A percentile compares a stretch with the other conserved stretches of the same genome.
phyloP scores from a whole-genome alignment of 2,329 filamentous ascomycete species.

The Venturia aucupariae region DNA sequence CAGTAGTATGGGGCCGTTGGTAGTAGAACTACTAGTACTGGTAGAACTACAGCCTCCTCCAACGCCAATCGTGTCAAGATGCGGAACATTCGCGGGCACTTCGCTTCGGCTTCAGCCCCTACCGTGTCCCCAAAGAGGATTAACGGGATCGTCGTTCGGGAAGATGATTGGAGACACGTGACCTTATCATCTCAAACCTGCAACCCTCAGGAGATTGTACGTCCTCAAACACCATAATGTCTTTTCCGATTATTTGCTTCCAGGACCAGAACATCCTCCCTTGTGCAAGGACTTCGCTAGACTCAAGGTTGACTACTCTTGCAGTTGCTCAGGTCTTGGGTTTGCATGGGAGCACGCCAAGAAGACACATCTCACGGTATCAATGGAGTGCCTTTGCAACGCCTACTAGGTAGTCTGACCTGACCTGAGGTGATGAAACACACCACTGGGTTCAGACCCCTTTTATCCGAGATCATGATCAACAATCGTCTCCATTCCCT shows the following conservation, averaged over 20 bases:
- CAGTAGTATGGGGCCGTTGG: neutral
- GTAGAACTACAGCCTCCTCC: neutral
- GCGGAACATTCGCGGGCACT: neutral
- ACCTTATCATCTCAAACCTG: neutral
- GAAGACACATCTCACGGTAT: neutral
- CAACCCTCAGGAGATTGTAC: neutral
- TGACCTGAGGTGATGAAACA: too few relatives aligned
- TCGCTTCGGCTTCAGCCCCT: neutral
- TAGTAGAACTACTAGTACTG: neutral
- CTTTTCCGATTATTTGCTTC: neutral
- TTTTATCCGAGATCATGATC: too few relatives aligned
- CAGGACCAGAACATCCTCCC: neutral
- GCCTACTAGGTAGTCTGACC: too few relatives aligned
- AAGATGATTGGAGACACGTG: neutral
- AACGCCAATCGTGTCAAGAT: slow-evolving; percentile 7
- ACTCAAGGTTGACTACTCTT: neutral
- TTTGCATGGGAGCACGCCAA: neutral
- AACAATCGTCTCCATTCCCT: too few relatives aligned
- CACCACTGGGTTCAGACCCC: too few relatives aligned
- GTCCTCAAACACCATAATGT: too few relatives aligned
- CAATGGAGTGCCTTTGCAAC: too few relatives aligned
- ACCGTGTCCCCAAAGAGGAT: neutral
- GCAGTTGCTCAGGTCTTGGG: too few relatives aligned
- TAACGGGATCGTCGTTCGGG: too few relatives aligned
- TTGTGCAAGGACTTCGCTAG: neutral